These are phyloP conservation scores for Penicillium antarcticum DNA, from an alignment of 495 filamentous ascomycete genomes.

Conservation along the genomic window DNA sequence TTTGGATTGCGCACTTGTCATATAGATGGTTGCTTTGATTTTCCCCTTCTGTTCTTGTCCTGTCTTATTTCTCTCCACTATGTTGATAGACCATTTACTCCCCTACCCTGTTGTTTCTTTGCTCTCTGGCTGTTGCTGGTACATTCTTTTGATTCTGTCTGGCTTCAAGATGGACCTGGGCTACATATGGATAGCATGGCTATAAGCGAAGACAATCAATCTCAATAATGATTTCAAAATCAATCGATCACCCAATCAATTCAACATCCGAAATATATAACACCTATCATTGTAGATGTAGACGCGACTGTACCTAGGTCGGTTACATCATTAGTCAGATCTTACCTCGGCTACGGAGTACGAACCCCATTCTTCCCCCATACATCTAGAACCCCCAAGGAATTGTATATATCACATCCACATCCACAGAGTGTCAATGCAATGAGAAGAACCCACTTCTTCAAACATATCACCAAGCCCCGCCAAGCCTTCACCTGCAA, in stretches of 20 bases:
- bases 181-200: neutral
- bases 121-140: slow-evolving; percentile 3
- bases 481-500: too few relatives aligned
- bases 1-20: slow-evolving; percentile 1
- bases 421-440: too few relatives aligned
- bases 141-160: neutral
- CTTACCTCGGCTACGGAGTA: slow-evolving; percentile 4
- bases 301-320: neutral
- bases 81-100: slow-evolving; percentile 23
- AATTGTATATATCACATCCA: too few relatives aligned
- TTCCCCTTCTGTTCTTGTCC: slow-evolving; percentile 18
- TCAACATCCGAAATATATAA: too few relatives aligned
- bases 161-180: neutral
- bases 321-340: slow-evolving; percentile 4
- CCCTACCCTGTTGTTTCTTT: slow-evolving; percentile 2
- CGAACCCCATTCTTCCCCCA: neutral
- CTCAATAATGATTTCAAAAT: too few relatives aligned
- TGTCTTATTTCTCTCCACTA: slow-evolving; percentile 24
- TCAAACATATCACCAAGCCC: too few relatives aligned
- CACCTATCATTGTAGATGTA: too few relatives aligned
- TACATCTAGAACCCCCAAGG: neutral
- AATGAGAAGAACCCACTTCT: too few relatives aligned
- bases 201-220: neutral
- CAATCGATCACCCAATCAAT: too few relatives aligned
- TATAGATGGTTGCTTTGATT: slow-evolving; percentile 12